phyloP scores from a whole-genome alignment of 2,329 filamentous ascomycete species.

The Calonectria pauciramosa region DNA sequence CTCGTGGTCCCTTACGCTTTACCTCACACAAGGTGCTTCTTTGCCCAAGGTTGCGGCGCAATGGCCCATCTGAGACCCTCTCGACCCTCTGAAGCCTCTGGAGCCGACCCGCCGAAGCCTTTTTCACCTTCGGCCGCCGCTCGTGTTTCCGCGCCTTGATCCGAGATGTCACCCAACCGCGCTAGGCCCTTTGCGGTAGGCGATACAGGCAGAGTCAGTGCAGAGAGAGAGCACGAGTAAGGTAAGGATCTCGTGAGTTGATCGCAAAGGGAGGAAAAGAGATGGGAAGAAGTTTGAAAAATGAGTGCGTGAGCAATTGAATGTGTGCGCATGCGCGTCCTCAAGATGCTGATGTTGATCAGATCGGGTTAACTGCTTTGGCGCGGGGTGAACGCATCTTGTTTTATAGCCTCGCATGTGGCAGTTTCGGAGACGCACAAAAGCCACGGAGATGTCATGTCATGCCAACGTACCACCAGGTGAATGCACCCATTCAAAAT shows the following conservation, averaged over 20 bases:
- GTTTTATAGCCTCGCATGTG: neutral
- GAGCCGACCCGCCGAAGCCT: slow-evolving; percentile 6
- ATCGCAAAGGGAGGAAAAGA: no score
- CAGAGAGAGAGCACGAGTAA: neutral
- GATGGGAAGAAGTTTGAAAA: neutral
- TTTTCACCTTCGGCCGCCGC: slow-evolving; percentile 29
- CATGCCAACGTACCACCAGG: neutral
- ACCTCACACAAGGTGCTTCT: slow-evolving; percentile 8
- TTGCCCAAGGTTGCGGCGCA: slow-evolving; percentile 32
- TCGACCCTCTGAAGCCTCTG: slow-evolving; percentile 6
- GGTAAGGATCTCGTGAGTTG: no score
- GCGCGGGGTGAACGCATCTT: neutral
- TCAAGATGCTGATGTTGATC: neutral
- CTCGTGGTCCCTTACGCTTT: slow-evolving; percentile 34
- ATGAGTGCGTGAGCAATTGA: neutral
- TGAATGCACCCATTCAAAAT: no score
- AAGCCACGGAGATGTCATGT: neutral
- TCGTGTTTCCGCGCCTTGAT: slow-evolving; percentile 32
- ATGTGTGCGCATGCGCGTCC: neutral
- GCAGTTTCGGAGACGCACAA: neutral
- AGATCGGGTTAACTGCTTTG: neutral
- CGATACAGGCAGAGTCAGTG: neutral
- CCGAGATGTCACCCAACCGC: slow-evolving; percentile 16
- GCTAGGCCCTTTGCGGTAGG: slow-evolving; percentile 1
- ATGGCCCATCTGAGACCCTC: slow-evolving; percentile 20